Evolutionary conservation across 768 basidiomycete genomes (phyloP).

Genomic region (Rhodotorula kratochvilovae): DNA sequence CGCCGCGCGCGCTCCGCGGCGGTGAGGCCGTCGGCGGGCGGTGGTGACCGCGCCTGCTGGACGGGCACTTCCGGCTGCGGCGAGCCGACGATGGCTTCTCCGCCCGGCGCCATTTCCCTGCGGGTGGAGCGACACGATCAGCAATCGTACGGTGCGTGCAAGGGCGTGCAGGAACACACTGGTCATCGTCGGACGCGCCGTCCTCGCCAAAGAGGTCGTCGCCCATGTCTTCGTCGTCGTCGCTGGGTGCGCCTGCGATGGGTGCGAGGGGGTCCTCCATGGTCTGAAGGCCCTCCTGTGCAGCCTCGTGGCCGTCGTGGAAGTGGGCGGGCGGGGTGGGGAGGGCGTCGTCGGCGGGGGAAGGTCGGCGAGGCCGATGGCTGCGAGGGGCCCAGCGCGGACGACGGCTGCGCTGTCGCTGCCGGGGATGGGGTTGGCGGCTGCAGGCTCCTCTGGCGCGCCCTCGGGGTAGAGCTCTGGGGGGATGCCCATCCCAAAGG

Average conservation of each 20-base stretch:
- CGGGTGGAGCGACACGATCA: not conserved
- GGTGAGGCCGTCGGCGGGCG: constrained; percentile 57
- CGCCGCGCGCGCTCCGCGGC: constrained; percentile 32
- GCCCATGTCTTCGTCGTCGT: constrained; percentile 25
- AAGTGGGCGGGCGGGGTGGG: not conserved
- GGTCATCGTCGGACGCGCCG: constrained; percentile 25
- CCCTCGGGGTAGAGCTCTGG: constrained; percentile 26
- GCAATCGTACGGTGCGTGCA: not conserved
- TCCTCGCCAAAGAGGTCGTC: constrained; percentile 34
- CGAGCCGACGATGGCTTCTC: not conserved
- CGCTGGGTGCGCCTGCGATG: not conserved
- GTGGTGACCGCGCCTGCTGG: constrained; percentile 6
- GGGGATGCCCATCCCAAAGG: constrained; percentile 5
- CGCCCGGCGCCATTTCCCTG: constrained; percentile 2
- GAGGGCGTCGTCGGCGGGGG: not conserved
- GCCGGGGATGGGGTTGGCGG: constrained; percentile 24
- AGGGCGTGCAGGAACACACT: constrained; percentile 6
- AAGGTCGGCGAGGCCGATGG: not conserved
- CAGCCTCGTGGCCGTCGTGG: not conserved
- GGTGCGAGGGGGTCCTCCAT: not conserved
- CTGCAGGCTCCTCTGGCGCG: not conserved
- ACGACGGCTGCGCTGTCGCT: constrained; percentile 7
- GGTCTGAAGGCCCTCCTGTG: not conserved
- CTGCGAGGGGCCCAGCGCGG: not conserved
- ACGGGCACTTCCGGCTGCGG: not conserved